These are phyloP conservation scores for Plantago coronopus DNA, from an alignment of 305 asterid genomes.

Conservation along the genomic window DNA sequence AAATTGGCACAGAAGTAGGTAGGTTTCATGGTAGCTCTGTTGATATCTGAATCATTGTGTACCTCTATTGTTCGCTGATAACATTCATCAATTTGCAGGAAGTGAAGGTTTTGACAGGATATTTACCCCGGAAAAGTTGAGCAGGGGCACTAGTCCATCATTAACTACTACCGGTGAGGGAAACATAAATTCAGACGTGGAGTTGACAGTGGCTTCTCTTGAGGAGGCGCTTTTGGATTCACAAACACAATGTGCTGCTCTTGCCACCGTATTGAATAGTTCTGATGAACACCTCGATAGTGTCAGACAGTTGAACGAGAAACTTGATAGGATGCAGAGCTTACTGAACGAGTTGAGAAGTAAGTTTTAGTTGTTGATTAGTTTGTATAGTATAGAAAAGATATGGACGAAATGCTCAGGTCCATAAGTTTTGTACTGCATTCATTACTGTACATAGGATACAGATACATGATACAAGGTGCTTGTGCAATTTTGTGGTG, in stretches of 20 bases:
- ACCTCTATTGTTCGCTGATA: slow-evolving; percentile 10
- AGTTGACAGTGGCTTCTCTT: slow-evolving; percentile 68
- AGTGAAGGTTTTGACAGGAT: slow-evolving; percentile 62
- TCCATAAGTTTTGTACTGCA: slow-evolving; percentile 25
- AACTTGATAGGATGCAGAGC: slow-evolving; percentile 74
- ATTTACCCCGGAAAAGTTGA: slow-evolving; percentile 57
- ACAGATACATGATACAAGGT: slow-evolving; percentile 20
- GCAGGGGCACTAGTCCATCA: slow-evolving; percentile 47
- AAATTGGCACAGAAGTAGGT: background rate
- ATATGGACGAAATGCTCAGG: slow-evolving; percentile 21
- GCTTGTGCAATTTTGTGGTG: slow-evolving; percentile 22
- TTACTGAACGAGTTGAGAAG: slow-evolving; percentile 54
- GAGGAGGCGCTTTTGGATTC: slow-evolving; percentile 66
- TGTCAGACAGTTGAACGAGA: slow-evolving; percentile 59
- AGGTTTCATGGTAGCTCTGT: background rate
- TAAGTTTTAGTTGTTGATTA: slow-evolving; percentile 29
- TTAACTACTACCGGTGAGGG: slow-evolving; percentile 27
- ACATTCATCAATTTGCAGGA: slow-evolving; percentile 46
- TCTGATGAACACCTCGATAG: slow-evolving; percentile 39
- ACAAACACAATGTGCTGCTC: slow-evolving; percentile 60
- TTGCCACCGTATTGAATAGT: slow-evolving; percentile 41
- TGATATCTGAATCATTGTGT: background rate
- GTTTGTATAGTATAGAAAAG: slow-evolving; percentile 12
- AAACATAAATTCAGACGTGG: slow-evolving; percentile 33
- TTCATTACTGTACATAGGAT: slow-evolving; percentile 36